phyloP scores from a whole-genome alignment of 192 early-diverging fungal species.

The Umbelopsis ramanniana region DNA sequence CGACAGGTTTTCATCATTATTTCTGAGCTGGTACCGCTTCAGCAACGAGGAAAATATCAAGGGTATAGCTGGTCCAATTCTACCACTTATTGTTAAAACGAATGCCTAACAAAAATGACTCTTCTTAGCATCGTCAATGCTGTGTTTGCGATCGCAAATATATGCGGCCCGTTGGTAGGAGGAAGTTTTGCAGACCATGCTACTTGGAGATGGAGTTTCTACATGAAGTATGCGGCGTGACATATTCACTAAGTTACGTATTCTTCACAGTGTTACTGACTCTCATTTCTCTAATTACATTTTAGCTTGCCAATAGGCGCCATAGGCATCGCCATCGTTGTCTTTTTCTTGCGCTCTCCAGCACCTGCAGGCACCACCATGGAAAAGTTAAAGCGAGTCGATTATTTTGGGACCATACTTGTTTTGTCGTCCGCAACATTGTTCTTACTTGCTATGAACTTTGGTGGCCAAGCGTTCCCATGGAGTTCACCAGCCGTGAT shows the following conservation, averaged over 20 bases:
- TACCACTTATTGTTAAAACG: background rate
- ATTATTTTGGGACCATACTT: constrained; percentile 58
- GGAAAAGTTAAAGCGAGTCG: constrained; percentile 64
- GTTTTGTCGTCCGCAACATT: constrained; percentile 54
- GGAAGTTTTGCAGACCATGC: constrained; percentile 42
- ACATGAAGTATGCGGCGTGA: constrained; percentile 37
- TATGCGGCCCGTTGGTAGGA: constrained; percentile 45
- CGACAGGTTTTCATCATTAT: constrained; percentile 73
- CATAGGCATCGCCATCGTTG: constrained; percentile 43
- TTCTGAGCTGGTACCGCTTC: constrained; percentile 82
- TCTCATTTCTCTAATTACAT: background rate
- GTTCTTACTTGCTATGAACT: constrained; percentile 69
- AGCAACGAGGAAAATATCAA: constrained; percentile 77
- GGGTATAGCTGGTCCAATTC: constrained; percentile 21
- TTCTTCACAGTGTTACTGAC: background rate
- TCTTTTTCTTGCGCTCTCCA: constrained; percentile 40
- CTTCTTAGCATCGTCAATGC: constrained; percentile 35
- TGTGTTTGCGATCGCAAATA: constrained; percentile 42
- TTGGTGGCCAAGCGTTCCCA: constrained; percentile 60
- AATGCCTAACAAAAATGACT: background rate
- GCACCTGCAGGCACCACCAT: constrained; percentile 28
- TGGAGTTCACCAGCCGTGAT: constrained; percentile 64
- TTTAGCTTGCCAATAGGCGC: constrained; percentile 45
- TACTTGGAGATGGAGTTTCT: constrained; percentile 48
- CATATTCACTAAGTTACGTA: no score